Conservation (phyloP, 2,329 filamentous ascomycete genomes). For the Fusarium longipes region DNA sequence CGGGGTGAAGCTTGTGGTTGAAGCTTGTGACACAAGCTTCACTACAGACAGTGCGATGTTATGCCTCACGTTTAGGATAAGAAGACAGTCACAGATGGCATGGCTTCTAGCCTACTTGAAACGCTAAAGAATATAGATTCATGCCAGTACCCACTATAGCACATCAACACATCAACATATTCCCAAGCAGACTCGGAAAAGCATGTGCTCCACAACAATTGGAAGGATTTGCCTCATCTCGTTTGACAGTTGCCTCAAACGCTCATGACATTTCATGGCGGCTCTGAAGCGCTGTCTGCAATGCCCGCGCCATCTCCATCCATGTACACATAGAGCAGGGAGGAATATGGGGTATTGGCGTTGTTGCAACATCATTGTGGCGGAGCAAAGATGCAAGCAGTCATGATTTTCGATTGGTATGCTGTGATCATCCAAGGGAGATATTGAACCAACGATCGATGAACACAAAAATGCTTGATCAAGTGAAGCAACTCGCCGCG, state of each 20-base stretch:
- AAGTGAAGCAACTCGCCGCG: background rate
- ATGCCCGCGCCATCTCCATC: background rate
- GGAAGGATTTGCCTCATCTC: slow-evolving; percentile 7
- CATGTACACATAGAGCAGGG: slow-evolving; percentile 3
- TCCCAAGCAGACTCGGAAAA: background rate
- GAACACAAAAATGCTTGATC: background rate
- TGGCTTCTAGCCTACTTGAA: background rate
- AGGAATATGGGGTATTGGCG: background rate
- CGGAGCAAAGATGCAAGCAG: slow-evolving; percentile 18
- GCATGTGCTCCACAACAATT: slow-evolving; percentile 13
- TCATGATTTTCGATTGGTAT: slow-evolving; percentile 17
- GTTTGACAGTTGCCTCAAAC: slow-evolving; percentile 18
- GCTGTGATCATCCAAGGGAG: background rate
- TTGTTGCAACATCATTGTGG: slow-evolving; percentile 19
- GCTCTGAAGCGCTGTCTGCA: slow-evolving; percentile 3
- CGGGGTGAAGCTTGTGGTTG: slow-evolving; percentile 1
- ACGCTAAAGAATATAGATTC: background rate
- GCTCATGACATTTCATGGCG: slow-evolving; percentile 1
- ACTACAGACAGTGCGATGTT: background rate
- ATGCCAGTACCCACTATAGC: background rate
- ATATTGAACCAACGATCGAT: too few relatives aligned
- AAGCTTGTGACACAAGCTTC: too few relatives aligned
- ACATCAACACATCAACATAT: background rate
- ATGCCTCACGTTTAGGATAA: slow-evolving; percentile 6
- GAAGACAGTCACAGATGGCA: background rate